phyloP scores from a whole-genome alignment of 306 rosid genomes.

The Corylus americana region DNA sequence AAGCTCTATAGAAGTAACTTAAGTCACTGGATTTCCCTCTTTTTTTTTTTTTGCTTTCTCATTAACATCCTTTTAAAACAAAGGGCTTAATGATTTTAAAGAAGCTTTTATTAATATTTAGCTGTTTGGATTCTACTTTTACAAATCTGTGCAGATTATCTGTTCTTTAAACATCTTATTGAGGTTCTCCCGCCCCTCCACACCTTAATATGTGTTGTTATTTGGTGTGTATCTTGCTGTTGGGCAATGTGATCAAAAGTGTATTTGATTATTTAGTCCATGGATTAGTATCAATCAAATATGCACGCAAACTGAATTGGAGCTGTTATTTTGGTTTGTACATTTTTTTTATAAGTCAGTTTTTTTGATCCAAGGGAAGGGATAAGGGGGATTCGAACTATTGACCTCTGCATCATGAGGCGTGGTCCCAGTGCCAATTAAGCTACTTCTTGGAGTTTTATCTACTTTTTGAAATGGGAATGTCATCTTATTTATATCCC shows the following conservation, averaged over 20 bases:
- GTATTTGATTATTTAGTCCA: neutral
- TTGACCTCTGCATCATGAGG: no score
- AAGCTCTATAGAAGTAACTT: slow-evolving; percentile 13
- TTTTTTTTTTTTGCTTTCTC: slow-evolving; percentile 1
- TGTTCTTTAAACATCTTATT: neutral
- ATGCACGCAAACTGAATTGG: slow-evolving; percentile 1
- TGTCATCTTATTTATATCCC: neutral
- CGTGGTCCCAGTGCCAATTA: no score
- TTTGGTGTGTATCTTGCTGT: neutral
- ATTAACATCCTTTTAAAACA: neutral
- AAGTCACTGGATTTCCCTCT: neutral
- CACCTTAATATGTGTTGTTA: neutral
- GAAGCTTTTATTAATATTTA: slow-evolving; percentile 7
- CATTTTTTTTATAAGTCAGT: neutral
- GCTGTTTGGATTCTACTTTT: slow-evolving; percentile 10
- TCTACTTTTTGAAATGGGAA: slow-evolving; percentile 1
- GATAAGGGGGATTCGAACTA: no score
- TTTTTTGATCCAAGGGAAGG: no score
- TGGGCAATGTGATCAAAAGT: neutral
- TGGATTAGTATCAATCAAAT: neutral
- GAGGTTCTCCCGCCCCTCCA: no score
- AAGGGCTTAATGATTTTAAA: slow-evolving; percentile 6
- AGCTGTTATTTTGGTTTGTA: slow-evolving; percentile 6
- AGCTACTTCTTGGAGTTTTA: neutral
- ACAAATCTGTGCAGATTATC: neutral